A percentile compares a stretch with the other conserved stretches of the same genome.
Conservation (phyloP, 164 flowering plant species). For the Vitis amurensis region DNA sequence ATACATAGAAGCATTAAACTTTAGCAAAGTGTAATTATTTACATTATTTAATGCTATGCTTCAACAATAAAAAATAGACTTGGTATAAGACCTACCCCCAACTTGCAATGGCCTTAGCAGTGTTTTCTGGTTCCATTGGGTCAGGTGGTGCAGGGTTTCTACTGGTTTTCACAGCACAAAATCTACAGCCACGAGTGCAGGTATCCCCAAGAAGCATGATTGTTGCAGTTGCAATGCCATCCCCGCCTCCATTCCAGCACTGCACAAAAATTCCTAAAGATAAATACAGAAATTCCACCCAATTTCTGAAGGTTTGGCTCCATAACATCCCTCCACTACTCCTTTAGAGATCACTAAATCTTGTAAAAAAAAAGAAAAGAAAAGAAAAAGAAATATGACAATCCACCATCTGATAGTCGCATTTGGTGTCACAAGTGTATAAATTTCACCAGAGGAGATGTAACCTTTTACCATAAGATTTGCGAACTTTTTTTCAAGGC, state of each 20-base stretch:
- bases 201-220: constrained; percentile 98
- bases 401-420: too few relatives aligned
- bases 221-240: constrained; percentile 92
- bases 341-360: too few relatives aligned
- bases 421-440: too few relatives aligned
- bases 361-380: not conserved
- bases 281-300: not conserved
- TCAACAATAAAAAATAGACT: too few relatives aligned
- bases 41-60: too few relatives aligned
- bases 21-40: too few relatives aligned
- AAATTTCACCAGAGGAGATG: too few relatives aligned
- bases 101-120: constrained; percentile 85
- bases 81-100: constrained; percentile 68
- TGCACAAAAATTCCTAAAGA: constrained; percentile 14
- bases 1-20: too few relatives aligned
- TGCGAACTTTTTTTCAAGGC: too few relatives aligned
- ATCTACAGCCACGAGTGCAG: constrained; percentile 94
- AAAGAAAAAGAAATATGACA: not conserved
- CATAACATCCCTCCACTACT: not conserved
- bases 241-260: constrained; percentile 99
- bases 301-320: not conserved
- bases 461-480: too few relatives aligned
- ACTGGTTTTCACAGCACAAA: constrained; percentile 96
- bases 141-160: constrained; percentile 91
- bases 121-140: constrained; percentile 89